Percentiles rank a stretch among this genome's conserved stretches.
phyloP scores from a whole-genome alignment of 805 yeast genomes.

The Clavispora carvajalis region DNA sequence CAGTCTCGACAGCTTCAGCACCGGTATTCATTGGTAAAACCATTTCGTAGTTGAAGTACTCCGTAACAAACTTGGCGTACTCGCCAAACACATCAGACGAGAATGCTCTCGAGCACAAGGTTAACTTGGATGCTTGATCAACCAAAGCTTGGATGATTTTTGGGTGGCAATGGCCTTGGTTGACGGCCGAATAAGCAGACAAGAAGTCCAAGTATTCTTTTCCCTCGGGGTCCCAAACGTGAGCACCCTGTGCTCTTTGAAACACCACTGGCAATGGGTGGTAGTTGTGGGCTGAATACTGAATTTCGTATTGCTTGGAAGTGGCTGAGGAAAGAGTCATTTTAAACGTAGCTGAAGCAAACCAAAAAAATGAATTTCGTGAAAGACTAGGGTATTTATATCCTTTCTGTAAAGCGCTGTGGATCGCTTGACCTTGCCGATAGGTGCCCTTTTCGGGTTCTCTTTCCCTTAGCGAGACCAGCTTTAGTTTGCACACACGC shows the following conservation, averaged over 20 bases:
- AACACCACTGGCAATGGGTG: conserved; percentile 96
- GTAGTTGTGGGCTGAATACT: conserved; percentile 93
- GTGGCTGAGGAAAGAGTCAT: conserved; percentile 50
- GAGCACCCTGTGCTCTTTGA: conserved; percentile 80
- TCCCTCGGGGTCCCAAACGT: conserved; percentile 98
- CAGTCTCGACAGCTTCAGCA: conserved; percentile 98
- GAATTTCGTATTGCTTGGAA: conserved; percentile 63
- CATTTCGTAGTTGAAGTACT: conserved; percentile 85
- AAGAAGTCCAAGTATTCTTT: conserved; percentile 87
- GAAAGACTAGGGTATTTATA: conserved; percentile 3
- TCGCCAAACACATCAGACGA: conserved; percentile 83
- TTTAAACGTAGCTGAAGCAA: too few species aligned
- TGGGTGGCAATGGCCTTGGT: conserved; percentile 98
- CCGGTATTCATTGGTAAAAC: conserved; percentile 98
- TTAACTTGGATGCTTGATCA: conserved; percentile 80
- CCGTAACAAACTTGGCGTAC: conserved; percentile 83
- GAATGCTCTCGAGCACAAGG: conserved; percentile 89
- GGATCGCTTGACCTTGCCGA: conserved; percentile 18
- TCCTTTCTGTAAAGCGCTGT: neutral
- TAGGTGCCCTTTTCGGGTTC: conserved; percentile 14
- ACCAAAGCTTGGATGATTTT: conserved; percentile 77
- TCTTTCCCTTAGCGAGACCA: conserved; percentile 9
- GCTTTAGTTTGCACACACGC: neutral
- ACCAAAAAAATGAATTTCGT: too few species aligned
- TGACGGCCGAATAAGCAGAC: conserved; percentile 94